Conservation (phyloP, 2,329 filamentous ascomycete genomes). For the Parastagonospora nodorum region DNA sequence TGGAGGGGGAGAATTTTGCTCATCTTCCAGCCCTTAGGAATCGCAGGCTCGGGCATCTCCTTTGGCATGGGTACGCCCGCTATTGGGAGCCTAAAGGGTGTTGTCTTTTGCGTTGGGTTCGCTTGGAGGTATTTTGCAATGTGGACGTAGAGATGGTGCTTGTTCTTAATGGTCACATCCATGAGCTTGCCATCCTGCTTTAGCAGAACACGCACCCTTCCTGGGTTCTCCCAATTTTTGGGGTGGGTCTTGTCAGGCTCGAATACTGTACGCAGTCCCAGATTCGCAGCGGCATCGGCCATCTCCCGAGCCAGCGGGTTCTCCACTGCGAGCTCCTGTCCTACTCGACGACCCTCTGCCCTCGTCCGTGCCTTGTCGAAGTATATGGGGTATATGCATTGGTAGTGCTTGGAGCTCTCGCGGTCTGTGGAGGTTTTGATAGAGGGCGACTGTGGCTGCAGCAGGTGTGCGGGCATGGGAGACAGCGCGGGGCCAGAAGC, state of each 20-base stretch:
- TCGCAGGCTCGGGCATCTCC: constrained; percentile 68
- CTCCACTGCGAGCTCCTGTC: constrained; percentile 70
- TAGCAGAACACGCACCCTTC: constrained; percentile 79
- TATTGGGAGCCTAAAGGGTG: constrained; percentile 73
- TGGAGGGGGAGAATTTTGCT: constrained; percentile 81
- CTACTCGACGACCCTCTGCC: constrained; percentile 80
- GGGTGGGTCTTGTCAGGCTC: constrained; percentile 93
- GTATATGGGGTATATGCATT: constrained; percentile 94
- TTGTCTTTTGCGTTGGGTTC: constrained; percentile 76
- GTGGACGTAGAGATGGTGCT: constrained; percentile 86
- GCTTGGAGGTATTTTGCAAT: constrained; percentile 76
- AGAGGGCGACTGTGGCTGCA: constrained; percentile 45
- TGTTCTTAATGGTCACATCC: constrained; percentile 66
- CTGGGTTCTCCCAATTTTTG: constrained; percentile 97
- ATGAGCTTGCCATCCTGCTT: constrained; percentile 62
- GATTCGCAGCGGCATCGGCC: constrained; percentile 70
- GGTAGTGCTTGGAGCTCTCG: constrained; percentile 72
- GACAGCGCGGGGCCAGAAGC: constrained; percentile 19
- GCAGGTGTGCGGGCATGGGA: constrained; percentile 37
- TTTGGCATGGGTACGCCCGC: constrained; percentile 71
- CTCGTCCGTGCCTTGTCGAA: constrained; percentile 80
- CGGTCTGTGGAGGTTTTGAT: constrained; percentile 51
- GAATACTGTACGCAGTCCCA: constrained; percentile 76
- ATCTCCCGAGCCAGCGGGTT: constrained; percentile 92
- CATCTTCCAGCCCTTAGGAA: constrained; percentile 90